phyloP scores from a whole-genome alignment of 495 filamentous ascomycete genomes.

The Penicillium cataractarum region DNA sequence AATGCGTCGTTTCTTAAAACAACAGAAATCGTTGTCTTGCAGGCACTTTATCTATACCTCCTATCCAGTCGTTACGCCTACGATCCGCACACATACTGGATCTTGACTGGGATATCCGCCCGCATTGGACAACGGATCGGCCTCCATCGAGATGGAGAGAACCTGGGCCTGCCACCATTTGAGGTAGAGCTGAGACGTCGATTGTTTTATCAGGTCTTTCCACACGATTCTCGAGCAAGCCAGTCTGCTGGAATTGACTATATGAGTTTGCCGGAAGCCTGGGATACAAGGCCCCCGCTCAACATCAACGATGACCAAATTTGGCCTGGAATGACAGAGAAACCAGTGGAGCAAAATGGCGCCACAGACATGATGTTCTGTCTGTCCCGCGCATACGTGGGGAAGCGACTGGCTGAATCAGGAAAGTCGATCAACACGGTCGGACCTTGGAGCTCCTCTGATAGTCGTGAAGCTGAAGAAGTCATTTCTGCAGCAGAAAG shows the following conservation, averaged over 20 bases:
- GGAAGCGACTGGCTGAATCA: conserved; percentile 17
- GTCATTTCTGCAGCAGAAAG: conserved; percentile 32
- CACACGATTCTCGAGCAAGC: conserved; percentile 41
- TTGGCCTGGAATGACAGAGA: conserved; percentile 37
- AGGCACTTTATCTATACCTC: conserved; percentile 37
- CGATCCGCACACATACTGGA: conserved; percentile 42
- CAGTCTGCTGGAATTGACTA: conserved; percentile 32
- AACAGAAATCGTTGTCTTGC: conserved; percentile 34
- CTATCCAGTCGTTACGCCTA: conserved; percentile 35
- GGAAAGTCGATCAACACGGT: conserved; percentile 9
- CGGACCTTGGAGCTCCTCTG: conserved; percentile 12
- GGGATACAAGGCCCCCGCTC: conserved; percentile 43
- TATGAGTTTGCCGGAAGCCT: conserved; percentile 21
- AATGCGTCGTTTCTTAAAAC: conserved; percentile 39
- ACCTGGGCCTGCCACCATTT: conserved; percentile 46
- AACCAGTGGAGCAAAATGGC: conserved; percentile 48
- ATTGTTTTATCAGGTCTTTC: conserved; percentile 50
- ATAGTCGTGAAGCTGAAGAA: conserved; percentile 47
- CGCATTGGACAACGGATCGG: conserved; percentile 54
- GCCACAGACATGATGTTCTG: conserved; percentile 81
- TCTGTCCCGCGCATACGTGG: conserved; percentile 60
- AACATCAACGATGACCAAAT: conserved; percentile 63
- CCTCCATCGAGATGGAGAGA: conserved; percentile 51
- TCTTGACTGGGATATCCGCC: conserved; percentile 47
- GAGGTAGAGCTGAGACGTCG: conserved; percentile 54